Evolutionary conservation across 495 filamentous ascomycete genomes (phyloP), one percentile per base, ranked within the genome.

Genomic region (Penicillium tannophilum): DNA sequence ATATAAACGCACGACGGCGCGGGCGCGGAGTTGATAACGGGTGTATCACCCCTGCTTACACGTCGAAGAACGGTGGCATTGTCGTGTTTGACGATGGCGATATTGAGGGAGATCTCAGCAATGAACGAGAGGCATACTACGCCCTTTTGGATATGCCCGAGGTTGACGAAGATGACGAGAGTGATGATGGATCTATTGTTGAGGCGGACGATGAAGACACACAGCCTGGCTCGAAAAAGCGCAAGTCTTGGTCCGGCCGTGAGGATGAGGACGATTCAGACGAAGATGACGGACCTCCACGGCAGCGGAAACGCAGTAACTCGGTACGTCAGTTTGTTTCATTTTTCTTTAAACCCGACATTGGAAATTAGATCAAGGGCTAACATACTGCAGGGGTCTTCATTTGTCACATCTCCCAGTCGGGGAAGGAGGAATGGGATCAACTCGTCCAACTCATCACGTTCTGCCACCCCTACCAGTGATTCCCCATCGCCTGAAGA

Each of bases 21-120:
- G 71, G 65, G 58, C 64, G 72, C 39, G 71, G 83, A 17, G 79
- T 87, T 0, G 78, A 84, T 1, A 79, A 83, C 49, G 94, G 94
- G 0, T 83, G 83, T 52, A 85, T 97, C 30, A 80, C 82, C 33
- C 77, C 81, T n/a, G 71, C 79, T 1, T 97, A 93, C 69, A 82
- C 82, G 60, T 86, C 87, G 17, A 90, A 90, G 35, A 86, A 82
- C 58, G 92, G 92, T 28, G 92, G 92, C 0, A 90, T 97, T 59
- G 80, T 97, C 55, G 91, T 96, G 6, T 94, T 91, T 72, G 95
- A 98, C 66, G 95, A 98, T 72, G 95, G 93, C 16, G 94, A 98
- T 73, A 94, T 98, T 46, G 90, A 93, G 61, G 91, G 93, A 53
- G 92, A 93, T n/a, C 72, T 98, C 44, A 63, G 61, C 33, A 77